Evolutionary conservation across 768 basidiomycete genomes (phyloP).

Genomic region (Panaeolus cyanescens): DNA sequence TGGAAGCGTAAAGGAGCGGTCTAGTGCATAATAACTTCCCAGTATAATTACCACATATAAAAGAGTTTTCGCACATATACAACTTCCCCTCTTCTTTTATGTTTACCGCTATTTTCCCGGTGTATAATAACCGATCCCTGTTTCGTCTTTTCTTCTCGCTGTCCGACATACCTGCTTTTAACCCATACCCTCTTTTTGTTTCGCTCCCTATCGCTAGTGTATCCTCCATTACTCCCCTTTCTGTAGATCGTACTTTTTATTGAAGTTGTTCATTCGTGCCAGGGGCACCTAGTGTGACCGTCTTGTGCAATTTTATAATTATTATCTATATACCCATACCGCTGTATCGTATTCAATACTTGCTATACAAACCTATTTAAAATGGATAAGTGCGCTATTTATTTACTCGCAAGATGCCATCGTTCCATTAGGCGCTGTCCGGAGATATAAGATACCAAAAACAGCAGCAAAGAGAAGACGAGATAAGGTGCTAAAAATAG

Average conservation of each 20-base stretch:
- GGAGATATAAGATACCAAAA: neutral
- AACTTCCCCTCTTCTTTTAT: neutral
- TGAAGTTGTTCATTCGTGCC: neutral
- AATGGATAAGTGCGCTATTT: too few species aligned
- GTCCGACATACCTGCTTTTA: neutral
- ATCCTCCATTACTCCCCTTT: neutral
- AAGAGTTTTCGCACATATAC: neutral
- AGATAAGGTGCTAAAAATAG: neutral
- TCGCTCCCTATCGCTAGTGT: neutral
- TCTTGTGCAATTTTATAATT: too few species aligned
- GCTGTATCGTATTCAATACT: too few species aligned
- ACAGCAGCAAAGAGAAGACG: too few species aligned
- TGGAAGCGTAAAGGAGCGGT: conserved; percentile 1
- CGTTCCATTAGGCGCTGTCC: conserved; percentile 1
- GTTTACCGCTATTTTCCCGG: neutral
- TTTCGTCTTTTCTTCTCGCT: neutral
- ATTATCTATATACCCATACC: too few species aligned
- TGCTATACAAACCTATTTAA: too few species aligned
- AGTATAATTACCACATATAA: too few species aligned
- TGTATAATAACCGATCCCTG: too few species aligned
- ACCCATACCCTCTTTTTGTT: too few species aligned
- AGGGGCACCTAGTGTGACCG: too few species aligned
- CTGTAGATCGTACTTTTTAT: neutral
- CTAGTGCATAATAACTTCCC: neutral
- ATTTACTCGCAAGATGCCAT: neutral